Evolutionary conservation across 345 rosid genomes (phyloP).

Genomic region (Mallotus nudiflorus): DNA sequence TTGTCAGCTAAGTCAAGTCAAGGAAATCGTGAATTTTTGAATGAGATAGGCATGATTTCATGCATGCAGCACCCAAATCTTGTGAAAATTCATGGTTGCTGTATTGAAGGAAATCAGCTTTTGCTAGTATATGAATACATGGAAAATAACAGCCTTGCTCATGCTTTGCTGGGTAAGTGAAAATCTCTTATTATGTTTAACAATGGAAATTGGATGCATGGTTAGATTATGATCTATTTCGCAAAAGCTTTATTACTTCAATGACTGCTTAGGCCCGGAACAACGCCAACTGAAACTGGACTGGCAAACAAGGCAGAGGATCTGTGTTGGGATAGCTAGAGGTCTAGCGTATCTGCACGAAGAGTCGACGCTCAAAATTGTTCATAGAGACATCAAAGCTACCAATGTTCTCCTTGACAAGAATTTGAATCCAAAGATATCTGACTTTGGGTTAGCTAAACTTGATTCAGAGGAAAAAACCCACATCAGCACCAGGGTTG

Average conservation of each 20-base stretch:
- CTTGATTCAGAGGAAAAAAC: slow-evolving; percentile 15
- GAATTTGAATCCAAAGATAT: slow-evolving; percentile 17
- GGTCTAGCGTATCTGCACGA: slow-evolving; percentile 19
- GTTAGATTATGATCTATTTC: too few relatives aligned
- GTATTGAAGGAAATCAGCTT: slow-evolving; percentile 17
- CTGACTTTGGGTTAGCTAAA: slow-evolving; percentile 26
- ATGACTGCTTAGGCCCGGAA: not conserved
- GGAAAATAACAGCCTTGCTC: slow-evolving; percentile 24
- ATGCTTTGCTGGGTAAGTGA: slow-evolving; percentile 10
- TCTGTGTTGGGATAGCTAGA: slow-evolving; percentile 23
- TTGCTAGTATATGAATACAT: slow-evolving; percentile 19
- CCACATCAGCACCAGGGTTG: slow-evolving; percentile 24
- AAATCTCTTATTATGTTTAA: too few relatives aligned
- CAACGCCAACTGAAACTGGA: not conserved
- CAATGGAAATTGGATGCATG: not conserved
- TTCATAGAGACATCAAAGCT: slow-evolving; percentile 24
- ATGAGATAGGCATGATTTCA: slow-evolving; percentile 23
- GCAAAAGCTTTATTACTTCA: too few relatives aligned
- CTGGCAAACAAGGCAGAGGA: slow-evolving; percentile 18
- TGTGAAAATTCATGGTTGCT: slow-evolving; percentile 21
- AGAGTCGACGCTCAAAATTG: slow-evolving; percentile 17
- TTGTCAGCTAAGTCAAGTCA: slow-evolving; percentile 22
- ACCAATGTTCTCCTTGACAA: slow-evolving; percentile 21
- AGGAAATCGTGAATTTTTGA: slow-evolving; percentile 26
- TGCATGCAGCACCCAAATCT: slow-evolving; percentile 23